phyloP scores from a whole-genome alignment of 352 stramenopile genomes.

The Globisporangium cylindrosporum region DNA sequence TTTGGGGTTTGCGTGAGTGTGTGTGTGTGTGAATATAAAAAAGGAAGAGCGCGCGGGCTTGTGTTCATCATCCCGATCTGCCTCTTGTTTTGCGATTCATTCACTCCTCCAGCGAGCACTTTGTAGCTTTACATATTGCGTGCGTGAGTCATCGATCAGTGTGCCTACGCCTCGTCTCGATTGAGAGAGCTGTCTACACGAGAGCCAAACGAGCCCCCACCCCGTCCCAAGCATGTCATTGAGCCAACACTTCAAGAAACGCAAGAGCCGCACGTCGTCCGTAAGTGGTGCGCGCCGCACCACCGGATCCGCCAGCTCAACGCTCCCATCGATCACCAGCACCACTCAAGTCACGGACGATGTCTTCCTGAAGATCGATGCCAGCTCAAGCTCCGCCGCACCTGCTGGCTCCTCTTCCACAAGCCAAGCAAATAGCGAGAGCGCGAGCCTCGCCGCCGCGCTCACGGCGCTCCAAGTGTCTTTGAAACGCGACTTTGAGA shows the following conservation, averaged over 20 bases:
- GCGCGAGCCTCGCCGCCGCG: conserved; percentile 49
- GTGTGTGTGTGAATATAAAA: conserved; percentile 9
- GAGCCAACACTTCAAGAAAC: conserved; percentile 69
- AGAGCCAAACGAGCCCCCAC: neutral
- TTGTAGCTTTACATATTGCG: neutral
- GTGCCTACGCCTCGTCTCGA: conserved; percentile 4
- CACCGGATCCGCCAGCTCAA: neutral
- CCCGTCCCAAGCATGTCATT: conserved; percentile 37
- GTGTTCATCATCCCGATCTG: neutral
- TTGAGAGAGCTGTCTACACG: neutral
- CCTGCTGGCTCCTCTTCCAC: conserved; percentile 8
- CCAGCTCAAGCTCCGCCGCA: conserved; percentile 10
- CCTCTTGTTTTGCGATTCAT: conserved; percentile 8
- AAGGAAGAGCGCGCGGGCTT: conserved; percentile 1
- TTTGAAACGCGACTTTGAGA: conserved; percentile 68
- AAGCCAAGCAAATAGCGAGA: conserved; percentile 24
- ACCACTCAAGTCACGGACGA: conserved; percentile 4
- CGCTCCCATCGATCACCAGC: neutral
- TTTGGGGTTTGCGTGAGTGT: neutral
- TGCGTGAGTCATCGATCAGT: neutral
- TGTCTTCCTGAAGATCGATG: conserved; percentile 3
- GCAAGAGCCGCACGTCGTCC: conserved; percentile 47
- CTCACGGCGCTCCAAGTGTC: conserved; percentile 74
- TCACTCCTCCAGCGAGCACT: neutral
- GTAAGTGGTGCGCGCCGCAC: neutral